A percentile compares a stretch with the other conserved stretches of the same genome.
phyloP scores from a whole-genome alignment of 495 filamentous ascomycete species.

The Penicillium cataractarum region DNA sequence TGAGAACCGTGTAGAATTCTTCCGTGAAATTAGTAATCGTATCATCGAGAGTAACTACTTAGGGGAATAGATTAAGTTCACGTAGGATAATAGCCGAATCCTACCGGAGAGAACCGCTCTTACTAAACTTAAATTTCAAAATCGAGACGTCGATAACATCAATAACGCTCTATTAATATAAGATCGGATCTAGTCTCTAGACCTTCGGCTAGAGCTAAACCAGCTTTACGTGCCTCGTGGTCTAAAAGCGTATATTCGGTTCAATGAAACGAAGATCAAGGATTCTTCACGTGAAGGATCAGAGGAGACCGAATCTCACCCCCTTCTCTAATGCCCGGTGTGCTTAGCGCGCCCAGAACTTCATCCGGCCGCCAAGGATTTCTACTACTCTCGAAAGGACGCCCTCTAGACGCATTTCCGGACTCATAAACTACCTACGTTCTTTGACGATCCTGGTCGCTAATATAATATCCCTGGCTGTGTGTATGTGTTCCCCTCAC shows the following conservation, averaged over 20 bases:
- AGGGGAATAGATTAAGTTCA: not conserved
- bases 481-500: conserved; percentile 6
- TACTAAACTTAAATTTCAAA: not conserved
- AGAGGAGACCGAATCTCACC: conserved; percentile 5
- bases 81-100: not conserved
- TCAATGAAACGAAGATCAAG: not conserved
- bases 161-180: not conserved
- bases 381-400: conserved; percentile 17
- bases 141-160: not conserved
- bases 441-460: conserved; percentile 15
- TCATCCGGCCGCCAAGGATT: conserved; percentile 11
- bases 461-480: conserved; percentile 13
- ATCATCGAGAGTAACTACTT: not conserved
- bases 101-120: not conserved
- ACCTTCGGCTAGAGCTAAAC: not conserved
- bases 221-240: not conserved
- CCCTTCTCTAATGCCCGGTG: conserved; percentile 13
- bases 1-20: not conserved
- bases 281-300: conserved; percentile 1
- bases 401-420: conserved; percentile 13
- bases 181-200: not conserved
- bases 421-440: conserved; percentile 15
- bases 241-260: not conserved
- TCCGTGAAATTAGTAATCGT: not conserved
- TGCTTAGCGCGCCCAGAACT: conserved; percentile 11